A percentile compares a stretch with the other conserved stretches of the same genome.
Evolutionary conservation across 768 basidiomycete genomes (phyloP).

Genomic region (Termitomyces sp.): DNA sequence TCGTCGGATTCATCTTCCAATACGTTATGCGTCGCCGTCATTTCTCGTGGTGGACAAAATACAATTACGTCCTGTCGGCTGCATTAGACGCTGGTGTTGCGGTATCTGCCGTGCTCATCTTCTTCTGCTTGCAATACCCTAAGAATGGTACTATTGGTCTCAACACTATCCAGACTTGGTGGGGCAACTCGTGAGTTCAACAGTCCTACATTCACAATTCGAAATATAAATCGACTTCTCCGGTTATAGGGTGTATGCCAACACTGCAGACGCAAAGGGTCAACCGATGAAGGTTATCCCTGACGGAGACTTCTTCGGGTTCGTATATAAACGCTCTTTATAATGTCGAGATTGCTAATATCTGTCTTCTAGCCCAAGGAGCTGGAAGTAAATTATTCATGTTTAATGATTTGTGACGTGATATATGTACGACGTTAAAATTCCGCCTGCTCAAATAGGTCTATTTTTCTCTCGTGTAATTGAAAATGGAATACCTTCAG

Average conservation of each 20-base stretch:
- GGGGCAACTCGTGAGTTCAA: conserved; percentile 58
- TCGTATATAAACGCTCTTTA: conserved; percentile 3
- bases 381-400: conserved; percentile 8
- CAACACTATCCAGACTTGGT: conserved; percentile 56
- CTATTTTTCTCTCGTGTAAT: neutral
- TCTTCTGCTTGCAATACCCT: conserved; percentile 55
- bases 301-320: conserved; percentile 30
- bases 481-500: too few species aligned
- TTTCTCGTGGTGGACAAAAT: conserved; percentile 71
- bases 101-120: conserved; percentile 40
- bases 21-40: conserved; percentile 55
- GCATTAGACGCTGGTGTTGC: conserved; percentile 72
- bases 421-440: neutral
- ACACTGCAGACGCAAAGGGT: conserved; percentile 37
- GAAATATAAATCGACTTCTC: neutral
- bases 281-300: conserved; percentile 31
- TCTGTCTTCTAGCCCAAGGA: conserved; percentile 10
- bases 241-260: conserved; percentile 27
- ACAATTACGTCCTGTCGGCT: conserved; percentile 68
- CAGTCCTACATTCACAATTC: neutral
- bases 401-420: neutral
- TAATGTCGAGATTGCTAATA: neutral
- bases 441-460: neutral
- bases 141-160: conserved; percentile 54
- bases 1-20: conserved; percentile 66